phyloP scores from a whole-genome alignment of 2,329 filamentous ascomycete species.

The Cladosporium cucumerinum region DNA sequence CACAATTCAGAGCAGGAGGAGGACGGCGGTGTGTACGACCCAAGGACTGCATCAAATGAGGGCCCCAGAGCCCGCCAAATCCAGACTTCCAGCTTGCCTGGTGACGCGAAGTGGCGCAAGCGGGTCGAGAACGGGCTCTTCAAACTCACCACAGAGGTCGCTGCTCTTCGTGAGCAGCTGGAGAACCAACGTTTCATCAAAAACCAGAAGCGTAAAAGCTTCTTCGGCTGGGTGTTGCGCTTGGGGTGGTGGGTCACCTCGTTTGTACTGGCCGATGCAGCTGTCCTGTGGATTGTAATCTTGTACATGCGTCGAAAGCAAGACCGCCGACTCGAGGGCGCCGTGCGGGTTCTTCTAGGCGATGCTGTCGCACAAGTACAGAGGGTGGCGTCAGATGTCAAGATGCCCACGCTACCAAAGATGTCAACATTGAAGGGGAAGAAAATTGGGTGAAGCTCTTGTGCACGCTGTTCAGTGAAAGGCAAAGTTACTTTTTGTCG shows the following conservation, averaged over 20 bases:
- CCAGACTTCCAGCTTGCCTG: not conserved
- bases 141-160: conserved; percentile 87
- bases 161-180: conserved; percentile 87
- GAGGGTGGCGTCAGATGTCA: conserved; percentile 32
- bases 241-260: conserved; percentile 66
- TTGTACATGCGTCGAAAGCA: conserved; percentile 70
- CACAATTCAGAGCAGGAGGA: conserved; percentile 1
- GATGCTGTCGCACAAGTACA: conserved; percentile 41
- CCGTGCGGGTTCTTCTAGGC: conserved; percentile 63
- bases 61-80: not conserved
- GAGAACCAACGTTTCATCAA: conserved; percentile 71
- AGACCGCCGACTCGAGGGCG: conserved; percentile 68
- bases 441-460: conserved; percentile 13
- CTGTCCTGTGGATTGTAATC: conserved; percentile 63
- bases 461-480: not conserved
- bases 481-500: not conserved
- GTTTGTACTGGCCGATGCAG: conserved; percentile 69
- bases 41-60: not conserved
- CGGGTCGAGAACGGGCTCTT: conserved; percentile 82
- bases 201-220: conserved; percentile 60
- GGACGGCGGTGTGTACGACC: not conserved
- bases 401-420: conserved; percentile 32
- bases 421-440: conserved; percentile 21
- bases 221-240: conserved; percentile 70
- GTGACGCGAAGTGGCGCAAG: conserved; percentile 66